Evolutionary conservation across 768 basidiomycete species (phyloP).

Genomic region (Xerocomellus intermedius): DNA sequence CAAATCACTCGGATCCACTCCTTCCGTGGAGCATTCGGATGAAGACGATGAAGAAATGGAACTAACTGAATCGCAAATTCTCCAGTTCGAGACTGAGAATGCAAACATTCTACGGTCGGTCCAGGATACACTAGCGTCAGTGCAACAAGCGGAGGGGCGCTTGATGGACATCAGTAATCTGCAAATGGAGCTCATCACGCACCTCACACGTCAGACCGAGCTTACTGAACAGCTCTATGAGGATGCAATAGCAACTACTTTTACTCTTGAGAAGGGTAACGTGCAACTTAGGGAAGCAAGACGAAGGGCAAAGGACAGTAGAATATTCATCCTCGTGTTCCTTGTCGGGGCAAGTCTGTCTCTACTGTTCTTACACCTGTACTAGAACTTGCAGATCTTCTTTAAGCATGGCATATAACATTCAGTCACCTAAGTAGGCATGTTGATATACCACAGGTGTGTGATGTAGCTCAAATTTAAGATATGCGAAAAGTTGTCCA

Average conservation of each 20-base stretch:
- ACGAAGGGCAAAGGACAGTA: slow-evolving; percentile 79
- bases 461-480: not conserved
- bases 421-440: not conserved
- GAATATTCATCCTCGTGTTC: slow-evolving; percentile 89
- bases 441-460: not conserved
- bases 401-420: slow-evolving; percentile 6
- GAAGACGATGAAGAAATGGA: slow-evolving; percentile 81
- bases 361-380: slow-evolving; percentile 90
- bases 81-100: slow-evolving; percentile 93
- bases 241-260: slow-evolving; percentile 86
- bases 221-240: slow-evolving; percentile 92
- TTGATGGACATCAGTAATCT: slow-evolving; percentile 90
- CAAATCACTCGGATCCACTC: slow-evolving; percentile 29
- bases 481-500: not conserved
- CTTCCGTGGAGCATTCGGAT: slow-evolving; percentile 43
- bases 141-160: slow-evolving; percentile 89
- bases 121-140: slow-evolving; percentile 82
- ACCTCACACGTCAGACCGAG: slow-evolving; percentile 88
- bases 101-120: slow-evolving; percentile 79
- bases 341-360: slow-evolving; percentile 89
- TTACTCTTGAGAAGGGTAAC: slow-evolving; percentile 87
- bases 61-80: slow-evolving; percentile 82
- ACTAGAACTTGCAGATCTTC: slow-evolving; percentile 42
- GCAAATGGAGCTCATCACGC: slow-evolving; percentile 87
- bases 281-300: slow-evolving; percentile 86